These are phyloP conservation scores for Fusarium sp. DNA, from an alignment of 2,329 filamentous ascomycete genomes.

Conservation along the genomic window DNA sequence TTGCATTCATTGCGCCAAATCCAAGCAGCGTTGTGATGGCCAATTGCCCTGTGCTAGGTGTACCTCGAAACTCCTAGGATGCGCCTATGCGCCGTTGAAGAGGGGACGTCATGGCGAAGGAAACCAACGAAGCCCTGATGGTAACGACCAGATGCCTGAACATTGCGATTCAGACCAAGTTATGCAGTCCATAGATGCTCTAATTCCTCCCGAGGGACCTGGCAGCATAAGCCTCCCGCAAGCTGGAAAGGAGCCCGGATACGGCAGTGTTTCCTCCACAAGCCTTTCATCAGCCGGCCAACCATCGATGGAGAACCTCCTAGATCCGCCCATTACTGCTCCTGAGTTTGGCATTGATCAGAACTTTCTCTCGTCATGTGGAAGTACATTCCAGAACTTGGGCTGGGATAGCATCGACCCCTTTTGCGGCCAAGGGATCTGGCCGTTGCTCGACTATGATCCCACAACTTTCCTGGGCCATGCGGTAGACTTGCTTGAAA, in stretches of 20 bases:
- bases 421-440: not conserved
- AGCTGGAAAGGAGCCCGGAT: not conserved
- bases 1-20: not conserved
- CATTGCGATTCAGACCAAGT: not conserved
- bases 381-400: not conserved
- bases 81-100: not conserved
- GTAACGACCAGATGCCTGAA: not conserved
- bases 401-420: not conserved
- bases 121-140: not conserved
- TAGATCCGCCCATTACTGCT: not conserved
- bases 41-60: not conserved
- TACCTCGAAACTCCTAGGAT: not conserved
- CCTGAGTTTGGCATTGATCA: not conserved
- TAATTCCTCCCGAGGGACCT: too few relatives aligned
- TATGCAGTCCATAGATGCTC: not conserved
- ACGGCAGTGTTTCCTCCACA: not conserved
- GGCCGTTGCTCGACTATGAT: not conserved
- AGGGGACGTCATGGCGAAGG: not conserved
- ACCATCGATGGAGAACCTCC: not conserved
- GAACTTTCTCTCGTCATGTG: not conserved
- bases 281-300: not conserved
- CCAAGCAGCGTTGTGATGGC: not conserved
- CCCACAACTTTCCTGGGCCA: not conserved
- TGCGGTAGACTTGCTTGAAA: not conserved
- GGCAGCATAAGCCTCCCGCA: not conserved